A percentile compares a stretch with the other conserved stretches of the same genome.
These are phyloP conservation scores for Umbelopsis sp. DNA, from an alignment of 192 early-diverging fungal species.

Conservation along the genomic window DNA sequence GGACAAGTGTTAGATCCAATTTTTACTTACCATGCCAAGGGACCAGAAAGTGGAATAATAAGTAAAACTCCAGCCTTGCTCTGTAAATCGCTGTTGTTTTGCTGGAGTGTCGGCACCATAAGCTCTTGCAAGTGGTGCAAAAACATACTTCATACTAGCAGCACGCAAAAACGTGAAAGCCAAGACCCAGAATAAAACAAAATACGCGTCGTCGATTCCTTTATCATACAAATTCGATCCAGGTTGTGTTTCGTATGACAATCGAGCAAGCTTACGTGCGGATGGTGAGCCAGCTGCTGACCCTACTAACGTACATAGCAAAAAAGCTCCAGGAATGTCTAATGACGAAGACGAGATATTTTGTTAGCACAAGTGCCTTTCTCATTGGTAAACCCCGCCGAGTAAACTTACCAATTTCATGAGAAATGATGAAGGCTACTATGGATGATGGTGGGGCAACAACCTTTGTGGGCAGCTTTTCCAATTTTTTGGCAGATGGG, in stretches of 20 bases:
- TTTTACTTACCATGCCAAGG: slow-evolving; percentile 56
- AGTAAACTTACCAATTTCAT: slow-evolving; percentile 4
- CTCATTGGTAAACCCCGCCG: neutral
- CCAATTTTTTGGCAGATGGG: neutral
- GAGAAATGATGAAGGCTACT: neutral
- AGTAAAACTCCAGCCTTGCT: slow-evolving; percentile 70
- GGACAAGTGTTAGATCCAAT: slow-evolving; percentile 7
- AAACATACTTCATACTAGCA: slow-evolving; percentile 50
- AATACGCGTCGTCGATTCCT: slow-evolving; percentile 59
- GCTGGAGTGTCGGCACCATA: slow-evolving; percentile 36
- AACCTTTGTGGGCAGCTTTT: neutral
- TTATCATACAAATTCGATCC: slow-evolving; percentile 39
- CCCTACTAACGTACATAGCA: neutral
- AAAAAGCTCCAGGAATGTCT: slow-evolving; percentile 11
- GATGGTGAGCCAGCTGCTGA: neutral
- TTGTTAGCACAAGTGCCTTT: neutral
- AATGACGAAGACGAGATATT: neutral
- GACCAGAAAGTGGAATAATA: slow-evolving; percentile 67
- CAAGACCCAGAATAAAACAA: slow-evolving; percentile 67
- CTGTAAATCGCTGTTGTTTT: slow-evolving; percentile 61
- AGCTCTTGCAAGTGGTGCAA: slow-evolving; percentile 44
- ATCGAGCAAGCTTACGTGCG: neutral
- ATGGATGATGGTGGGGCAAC: neutral
- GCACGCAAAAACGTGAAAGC: slow-evolving; percentile 66
- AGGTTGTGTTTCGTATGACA: slow-evolving; percentile 6